Evolutionary conservation across 345 rosid species (phyloP).

Genomic region (Ceriops zippeliana): DNA sequence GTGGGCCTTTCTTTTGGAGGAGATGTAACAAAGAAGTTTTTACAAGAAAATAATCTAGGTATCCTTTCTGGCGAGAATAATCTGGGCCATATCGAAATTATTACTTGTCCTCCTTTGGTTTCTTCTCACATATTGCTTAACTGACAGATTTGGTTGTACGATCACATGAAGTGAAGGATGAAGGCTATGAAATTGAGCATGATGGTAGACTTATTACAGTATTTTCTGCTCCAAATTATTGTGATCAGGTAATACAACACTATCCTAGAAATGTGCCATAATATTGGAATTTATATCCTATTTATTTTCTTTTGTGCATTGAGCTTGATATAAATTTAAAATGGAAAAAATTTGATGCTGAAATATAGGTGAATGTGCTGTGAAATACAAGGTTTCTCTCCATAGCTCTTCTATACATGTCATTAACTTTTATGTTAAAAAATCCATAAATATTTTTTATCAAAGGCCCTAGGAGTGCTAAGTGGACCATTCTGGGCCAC

Average conservation of each 20-base stretch:
- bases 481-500: no score
- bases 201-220: constrained; percentile 95
- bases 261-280: background rate
- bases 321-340: background rate
- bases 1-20: constrained; percentile 95
- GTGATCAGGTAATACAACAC: constrained; percentile 77
- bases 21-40: constrained; percentile 79
- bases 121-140: constrained; percentile 20
- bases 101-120: constrained; percentile 8
- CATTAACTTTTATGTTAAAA: no score
- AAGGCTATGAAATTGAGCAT: constrained; percentile 96
- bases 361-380: no score
- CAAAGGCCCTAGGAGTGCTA: no score
- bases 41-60: constrained; percentile 93
- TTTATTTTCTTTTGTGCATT: background rate
- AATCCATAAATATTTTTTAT: no score
- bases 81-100: background rate
- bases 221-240: constrained; percentile 97
- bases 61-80: constrained; percentile 2
- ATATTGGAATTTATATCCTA: background rate
- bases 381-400: no score
- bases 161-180: constrained; percentile 96
- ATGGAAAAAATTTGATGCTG: no score
- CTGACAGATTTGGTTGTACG: constrained; percentile 75
- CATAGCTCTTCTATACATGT: no score